Evolutionary conservation across 225 moss, liverwort and hornwort species (phyloP), one percentile per base, ranked within the genome.

Genomic region (Anthoceros angustus): DNA sequence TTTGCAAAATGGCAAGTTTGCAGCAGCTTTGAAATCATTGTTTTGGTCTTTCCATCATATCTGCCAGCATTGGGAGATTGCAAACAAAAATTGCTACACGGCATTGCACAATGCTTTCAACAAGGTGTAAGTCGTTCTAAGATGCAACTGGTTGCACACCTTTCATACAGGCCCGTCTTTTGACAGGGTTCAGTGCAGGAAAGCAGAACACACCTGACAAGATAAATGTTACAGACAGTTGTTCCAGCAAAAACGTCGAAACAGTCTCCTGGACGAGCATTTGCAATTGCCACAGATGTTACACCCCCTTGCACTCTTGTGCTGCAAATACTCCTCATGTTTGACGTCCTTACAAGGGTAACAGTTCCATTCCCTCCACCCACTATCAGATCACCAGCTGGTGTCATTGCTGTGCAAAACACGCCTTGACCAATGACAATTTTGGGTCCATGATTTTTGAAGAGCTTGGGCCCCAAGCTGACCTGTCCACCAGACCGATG

Each of bases 281-380:
- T 80, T 5, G 88, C 84, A 2, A 88, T 24, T 16, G 83, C 72
- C 26, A 98, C 67, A 0, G 91, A 86, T 4, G 91, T 88, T 41
- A 98, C 84, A 21, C 75, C 74, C 60, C 91, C 95, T 6, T 64
- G 67, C 15, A 98, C 76, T 73, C 86, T 88, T 62, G 86, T 73
- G 41, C 43, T 67, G 66, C 78, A 85, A 15, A 77, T 73, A 10
- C 72, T 72, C 65, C 79, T 85, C 67, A 91, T 78, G 7, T 76
- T 79, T 42, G 84, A 86, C 21, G 85, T 71, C 62, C 82, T 78
- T 9, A 98, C 63, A n/a, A 98, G 68, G 66, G 86, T 87, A 9
- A 98, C 81, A 7, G 82, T 85, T 66, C 91, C 91, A 65, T 88
- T 84, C 9, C 95, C 95, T 3, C 95, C 91, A 45, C 91, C 91